These are phyloP conservation scores for Vitis cinerea DNA, from an alignment of 164 flowering plant species.

Conservation along the genomic window DNA sequence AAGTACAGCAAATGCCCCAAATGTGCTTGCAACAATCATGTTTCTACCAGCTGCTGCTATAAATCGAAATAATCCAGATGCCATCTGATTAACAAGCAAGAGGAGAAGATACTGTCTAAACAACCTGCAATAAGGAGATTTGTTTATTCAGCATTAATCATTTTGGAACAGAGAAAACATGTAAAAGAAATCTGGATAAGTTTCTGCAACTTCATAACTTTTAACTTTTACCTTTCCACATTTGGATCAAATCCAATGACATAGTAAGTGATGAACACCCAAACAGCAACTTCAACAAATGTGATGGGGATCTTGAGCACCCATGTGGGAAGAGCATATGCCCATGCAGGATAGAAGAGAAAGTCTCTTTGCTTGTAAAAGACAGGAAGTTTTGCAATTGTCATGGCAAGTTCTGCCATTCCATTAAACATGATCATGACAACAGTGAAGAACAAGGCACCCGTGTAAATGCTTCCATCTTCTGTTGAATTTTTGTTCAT, in stretches of 20 bases:
- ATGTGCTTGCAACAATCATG: slow-evolving; percentile 28
- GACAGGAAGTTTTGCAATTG: slow-evolving; percentile 42
- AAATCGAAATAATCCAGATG: slow-evolving; percentile 28
- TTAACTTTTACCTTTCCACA: slow-evolving; percentile 41
- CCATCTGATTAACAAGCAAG: slow-evolving; percentile 26
- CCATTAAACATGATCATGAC: slow-evolving; percentile 40
- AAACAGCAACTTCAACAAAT: slow-evolving; percentile 46
- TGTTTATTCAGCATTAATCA: not conserved
- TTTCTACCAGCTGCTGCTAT: slow-evolving; percentile 25
- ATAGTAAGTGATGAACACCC: slow-evolving; percentile 57
- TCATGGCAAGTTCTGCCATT: slow-evolving; percentile 39
- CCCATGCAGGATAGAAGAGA: slow-evolving; percentile 56
- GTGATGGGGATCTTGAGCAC: slow-evolving; percentile 59
- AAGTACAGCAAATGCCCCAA: slow-evolving; percentile 22
- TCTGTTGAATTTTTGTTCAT: slow-evolving; percentile 28
- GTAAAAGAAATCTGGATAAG: too few species aligned
- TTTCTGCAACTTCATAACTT: too few species aligned
- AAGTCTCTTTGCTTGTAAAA: slow-evolving; percentile 54
- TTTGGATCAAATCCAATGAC: slow-evolving; percentile 60
- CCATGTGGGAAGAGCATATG: slow-evolving; percentile 57
- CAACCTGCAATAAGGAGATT: slow-evolving; percentile 19
- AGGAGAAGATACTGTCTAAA: slow-evolving; percentile 30
- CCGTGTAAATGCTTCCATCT: slow-evolving; percentile 30
- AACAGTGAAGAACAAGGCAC: slow-evolving; percentile 32
- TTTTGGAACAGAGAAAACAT: too few species aligned